Percentiles rank a stretch among this genome's conserved stretches.
These are phyloP conservation scores for Candida labiduridarum DNA, from an alignment of 1,139 yeast species.

Conservation along the genomic window DNA sequence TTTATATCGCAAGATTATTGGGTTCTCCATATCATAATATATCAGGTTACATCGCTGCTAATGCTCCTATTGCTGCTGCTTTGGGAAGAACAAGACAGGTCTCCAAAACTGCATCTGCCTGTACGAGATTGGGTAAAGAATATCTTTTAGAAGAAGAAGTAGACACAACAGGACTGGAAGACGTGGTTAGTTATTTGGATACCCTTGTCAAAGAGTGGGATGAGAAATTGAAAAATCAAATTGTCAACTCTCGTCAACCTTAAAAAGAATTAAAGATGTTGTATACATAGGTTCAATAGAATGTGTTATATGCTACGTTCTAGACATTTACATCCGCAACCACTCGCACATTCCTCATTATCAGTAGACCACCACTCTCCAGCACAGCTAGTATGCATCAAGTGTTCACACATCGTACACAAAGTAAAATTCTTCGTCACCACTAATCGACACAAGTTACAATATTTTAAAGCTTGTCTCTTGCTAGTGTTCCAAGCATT, in stretches of 20 bases:
- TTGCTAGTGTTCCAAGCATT: slow-evolving; percentile 39
- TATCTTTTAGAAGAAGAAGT: slow-evolving; percentile 57
- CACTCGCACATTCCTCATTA: slow-evolving; percentile 70
- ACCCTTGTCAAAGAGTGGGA: slow-evolving; percentile 59
- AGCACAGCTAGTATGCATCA: slow-evolving; percentile 79
- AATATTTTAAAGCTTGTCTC: slow-evolving; percentile 37
- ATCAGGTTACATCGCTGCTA: slow-evolving; percentile 86
- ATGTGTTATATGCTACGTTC: slow-evolving; percentile 19
- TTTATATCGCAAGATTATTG: slow-evolving; percentile 76
- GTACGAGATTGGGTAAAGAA: slow-evolving; percentile 64
- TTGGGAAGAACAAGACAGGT: slow-evolving; percentile 46
- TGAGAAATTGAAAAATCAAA: slow-evolving; percentile 66
- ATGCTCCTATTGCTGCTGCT: slow-evolving; percentile 61
- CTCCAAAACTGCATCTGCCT: slow-evolving; percentile 75
- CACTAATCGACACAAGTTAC: slow-evolving; percentile 67
- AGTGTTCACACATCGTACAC: slow-evolving; percentile 78
- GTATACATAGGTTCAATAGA: slow-evolving; percentile 1
- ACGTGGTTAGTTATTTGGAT: slow-evolving; percentile 63
- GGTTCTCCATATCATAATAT: slow-evolving; percentile 92
- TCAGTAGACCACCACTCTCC: slow-evolving; percentile 69
- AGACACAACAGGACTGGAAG: slow-evolving; percentile 64
- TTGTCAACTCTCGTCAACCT: slow-evolving; percentile 52
- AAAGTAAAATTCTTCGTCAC: slow-evolving; percentile 64
- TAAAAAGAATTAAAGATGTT: slow-evolving; percentile 6
- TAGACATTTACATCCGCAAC: slow-evolving; percentile 85